Evolutionary conservation across 371 early-diverging fungal species (phyloP).

Genomic region (Chytridium lagenaria): DNA sequence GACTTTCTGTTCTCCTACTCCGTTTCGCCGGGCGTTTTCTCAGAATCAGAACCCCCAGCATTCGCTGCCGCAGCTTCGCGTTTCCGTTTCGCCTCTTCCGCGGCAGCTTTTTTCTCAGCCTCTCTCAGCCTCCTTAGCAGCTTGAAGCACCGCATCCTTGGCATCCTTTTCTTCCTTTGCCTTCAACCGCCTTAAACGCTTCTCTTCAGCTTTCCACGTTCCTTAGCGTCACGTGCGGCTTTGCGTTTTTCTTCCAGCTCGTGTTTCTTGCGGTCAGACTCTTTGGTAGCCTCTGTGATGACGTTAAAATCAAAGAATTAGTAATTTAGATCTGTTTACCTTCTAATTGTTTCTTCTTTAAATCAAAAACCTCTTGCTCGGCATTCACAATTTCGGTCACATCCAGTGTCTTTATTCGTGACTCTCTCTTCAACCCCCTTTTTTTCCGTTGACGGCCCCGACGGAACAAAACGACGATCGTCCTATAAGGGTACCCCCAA

Average conservation of each 20-base stretch:
- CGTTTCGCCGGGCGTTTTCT: constrained; percentile 8
- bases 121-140: constrained; percentile 22
- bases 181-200: constrained; percentile 15
- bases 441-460: too few species aligned
- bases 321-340: background rate
- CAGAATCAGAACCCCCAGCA: constrained; percentile 16
- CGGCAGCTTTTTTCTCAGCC: constrained; percentile 11
- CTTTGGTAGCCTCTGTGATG: constrained; percentile 11
- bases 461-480: too few species aligned
- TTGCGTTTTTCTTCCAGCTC: constrained; percentile 28
- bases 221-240: constrained; percentile 14
- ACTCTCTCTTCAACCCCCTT: background rate
- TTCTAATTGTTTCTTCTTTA: constrained; percentile 10
- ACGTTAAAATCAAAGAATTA: background rate
- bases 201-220: constrained; percentile 26
- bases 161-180: constrained; percentile 28
- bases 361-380: constrained; percentile 8
- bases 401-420: background rate
- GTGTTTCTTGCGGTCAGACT: constrained; percentile 22
- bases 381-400: background rate
- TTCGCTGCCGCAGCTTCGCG: constrained; percentile 1
- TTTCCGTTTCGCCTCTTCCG: constrained; percentile 23
- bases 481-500: too few species aligned
- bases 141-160: too few species aligned
- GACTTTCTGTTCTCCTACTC: background rate